A percentile compares a stretch with the other conserved stretches of the same genome.
phyloP scores from a whole-genome alignment of 345 rosid genomes.

The Trapa bicornis region DNA sequence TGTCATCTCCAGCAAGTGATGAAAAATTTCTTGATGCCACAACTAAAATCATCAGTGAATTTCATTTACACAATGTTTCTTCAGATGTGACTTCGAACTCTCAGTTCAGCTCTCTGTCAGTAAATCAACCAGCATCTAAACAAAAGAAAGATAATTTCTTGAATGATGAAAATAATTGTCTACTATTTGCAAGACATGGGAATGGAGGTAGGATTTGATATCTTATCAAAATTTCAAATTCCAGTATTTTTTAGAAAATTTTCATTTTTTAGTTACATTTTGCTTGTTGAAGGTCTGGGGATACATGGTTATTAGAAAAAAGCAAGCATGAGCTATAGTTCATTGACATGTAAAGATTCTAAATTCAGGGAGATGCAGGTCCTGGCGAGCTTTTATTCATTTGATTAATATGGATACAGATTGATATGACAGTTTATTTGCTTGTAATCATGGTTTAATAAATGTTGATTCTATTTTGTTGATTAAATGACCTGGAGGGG shows the following conservation, averaged over 20 bases:
- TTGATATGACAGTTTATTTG: neutral
- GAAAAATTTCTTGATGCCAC: constrained; percentile 30
- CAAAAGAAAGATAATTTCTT: constrained; percentile 35
- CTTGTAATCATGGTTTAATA: neutral
- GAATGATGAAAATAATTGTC: constrained; percentile 25
- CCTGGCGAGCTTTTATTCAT: neutral
- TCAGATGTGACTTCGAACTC: constrained; percentile 34
- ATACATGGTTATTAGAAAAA: neutral
- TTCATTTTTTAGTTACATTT: neutral
- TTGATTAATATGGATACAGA: neutral
- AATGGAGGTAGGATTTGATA: constrained; percentile 49
- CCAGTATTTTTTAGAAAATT: neutral
- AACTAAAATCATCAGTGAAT: constrained; percentile 39
- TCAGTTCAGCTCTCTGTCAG: constrained; percentile 26
- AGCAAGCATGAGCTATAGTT: neutral
- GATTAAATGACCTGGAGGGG: neutral
- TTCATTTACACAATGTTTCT: constrained; percentile 31
- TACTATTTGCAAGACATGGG: constrained; percentile 66
- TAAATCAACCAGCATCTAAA: constrained; percentile 25
- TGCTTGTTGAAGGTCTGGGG: neutral
- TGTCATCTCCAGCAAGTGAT: constrained; percentile 30
- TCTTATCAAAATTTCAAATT: neutral
- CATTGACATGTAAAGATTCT: neutral
- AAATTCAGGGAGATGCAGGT: neutral
- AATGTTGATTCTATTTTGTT: neutral